These are phyloP conservation scores for Diaporthe citriasiana DNA, from an alignment of 2,329 filamentous ascomycete genomes.

Conservation along the genomic window DNA sequence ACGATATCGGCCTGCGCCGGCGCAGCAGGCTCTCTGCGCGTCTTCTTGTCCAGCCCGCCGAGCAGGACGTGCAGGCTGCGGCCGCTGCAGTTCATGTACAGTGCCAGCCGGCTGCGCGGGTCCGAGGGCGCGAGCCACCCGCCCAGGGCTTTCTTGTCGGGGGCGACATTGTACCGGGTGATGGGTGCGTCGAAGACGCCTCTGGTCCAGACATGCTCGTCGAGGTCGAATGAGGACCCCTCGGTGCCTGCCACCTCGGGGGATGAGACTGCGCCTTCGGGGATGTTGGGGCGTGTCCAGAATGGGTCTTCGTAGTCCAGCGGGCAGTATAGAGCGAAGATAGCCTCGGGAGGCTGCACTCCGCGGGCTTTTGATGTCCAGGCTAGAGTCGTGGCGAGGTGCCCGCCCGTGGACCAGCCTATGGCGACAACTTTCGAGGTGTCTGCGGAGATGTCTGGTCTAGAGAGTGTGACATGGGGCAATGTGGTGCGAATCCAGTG, in stretches of 20 bases:
- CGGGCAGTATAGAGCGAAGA: slow-evolving; percentile 59
- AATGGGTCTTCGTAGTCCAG: slow-evolving; percentile 43
- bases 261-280: neutral
- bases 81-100: slow-evolving; percentile 51
- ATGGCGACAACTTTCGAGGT: slow-evolving; percentile 55
- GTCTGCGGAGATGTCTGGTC: slow-evolving; percentile 45
- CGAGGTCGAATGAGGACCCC: neutral
- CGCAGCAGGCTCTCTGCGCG: slow-evolving; percentile 2
- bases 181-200: slow-evolving; percentile 19
- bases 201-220: neutral
- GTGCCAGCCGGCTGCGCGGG: slow-evolving; percentile 47
- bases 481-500: slow-evolving; percentile 48
- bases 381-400: slow-evolving; percentile 59
- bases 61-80: slow-evolving; percentile 48
- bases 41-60: slow-evolving; percentile 44
- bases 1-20: slow-evolving; percentile 42
- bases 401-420: slow-evolving; percentile 65
- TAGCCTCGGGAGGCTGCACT: slow-evolving; percentile 56
- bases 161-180: slow-evolving; percentile 22
- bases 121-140: slow-evolving; percentile 41
- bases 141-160: neutral
- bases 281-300: slow-evolving; percentile 37
- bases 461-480: slow-evolving; percentile 44
- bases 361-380: slow-evolving; percentile 53
- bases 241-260: neutral